These are phyloP conservation scores for Clitopilus hobsonii DNA, from an alignment of 768 basidiomycete genomes.

Conservation along the genomic window DNA sequence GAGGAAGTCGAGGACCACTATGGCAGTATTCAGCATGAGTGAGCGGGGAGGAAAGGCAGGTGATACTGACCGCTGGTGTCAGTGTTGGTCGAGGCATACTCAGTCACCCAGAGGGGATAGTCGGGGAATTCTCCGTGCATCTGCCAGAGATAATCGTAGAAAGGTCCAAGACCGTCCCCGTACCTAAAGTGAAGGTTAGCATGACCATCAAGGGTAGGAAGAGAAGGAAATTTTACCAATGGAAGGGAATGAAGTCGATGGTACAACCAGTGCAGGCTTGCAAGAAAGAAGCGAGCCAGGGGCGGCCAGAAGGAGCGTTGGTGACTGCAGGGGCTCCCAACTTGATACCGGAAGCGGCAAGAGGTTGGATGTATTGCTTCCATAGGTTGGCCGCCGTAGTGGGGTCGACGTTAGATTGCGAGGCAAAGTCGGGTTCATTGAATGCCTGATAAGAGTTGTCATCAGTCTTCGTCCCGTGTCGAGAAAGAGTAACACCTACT, in stretches of 20 bases:
- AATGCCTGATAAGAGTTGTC: constrained; percentile 19
- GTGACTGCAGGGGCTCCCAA: constrained; percentile 33
- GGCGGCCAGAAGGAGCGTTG: constrained; percentile 22
- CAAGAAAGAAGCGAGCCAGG: constrained; percentile 29
- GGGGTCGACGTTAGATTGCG: constrained; percentile 28
- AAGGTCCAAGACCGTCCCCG: constrained; percentile 25
- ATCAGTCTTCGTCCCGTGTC: not conserved
- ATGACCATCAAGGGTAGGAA: too few species aligned
- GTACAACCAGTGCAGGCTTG: constrained; percentile 28
- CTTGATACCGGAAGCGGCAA: constrained; percentile 22
- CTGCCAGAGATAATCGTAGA: constrained; percentile 26
- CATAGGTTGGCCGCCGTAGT: constrained; percentile 25
- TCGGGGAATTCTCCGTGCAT: constrained; percentile 28
- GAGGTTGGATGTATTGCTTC: constrained; percentile 31
- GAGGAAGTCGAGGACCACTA: constrained; percentile 34
- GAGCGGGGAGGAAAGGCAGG: not conserved
- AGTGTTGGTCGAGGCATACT: constrained; percentile 18
- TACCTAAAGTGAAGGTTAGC: constrained; percentile 17
- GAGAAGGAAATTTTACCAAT: constrained; percentile 21
- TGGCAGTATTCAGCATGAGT: not conserved
- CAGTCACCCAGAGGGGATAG: constrained; percentile 31
- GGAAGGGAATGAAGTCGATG: constrained; percentile 30
- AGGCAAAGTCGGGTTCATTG: constrained; percentile 30
- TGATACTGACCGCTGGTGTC: constrained; percentile 11
- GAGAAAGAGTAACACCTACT: constrained; percentile 14